phyloP scores from a whole-genome alignment of 2,329 filamentous ascomycete species.

The Penicillium sp. region DNA sequence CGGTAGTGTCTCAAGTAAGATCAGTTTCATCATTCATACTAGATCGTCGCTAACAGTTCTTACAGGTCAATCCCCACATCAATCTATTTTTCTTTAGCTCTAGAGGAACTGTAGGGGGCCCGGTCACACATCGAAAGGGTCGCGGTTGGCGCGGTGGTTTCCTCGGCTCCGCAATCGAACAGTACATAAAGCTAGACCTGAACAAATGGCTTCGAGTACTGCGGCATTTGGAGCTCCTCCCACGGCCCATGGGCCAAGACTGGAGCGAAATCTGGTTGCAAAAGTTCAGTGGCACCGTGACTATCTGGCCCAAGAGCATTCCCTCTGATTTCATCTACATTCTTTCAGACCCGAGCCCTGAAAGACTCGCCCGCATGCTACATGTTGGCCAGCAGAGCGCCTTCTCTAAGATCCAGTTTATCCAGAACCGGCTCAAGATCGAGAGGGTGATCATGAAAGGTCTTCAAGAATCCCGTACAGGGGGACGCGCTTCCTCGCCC shows the following conservation, averaged over 20 bases:
- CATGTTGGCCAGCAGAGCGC: conserved; percentile 83
- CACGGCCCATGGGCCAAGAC: conserved; percentile 85
- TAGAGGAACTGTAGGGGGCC: conserved; percentile 82
- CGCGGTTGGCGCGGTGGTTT: conserved; percentile 96
- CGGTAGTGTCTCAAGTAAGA: conserved; percentile 65
- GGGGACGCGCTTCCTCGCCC: conserved; percentile 27
- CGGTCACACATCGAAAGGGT: conserved; percentile 88
- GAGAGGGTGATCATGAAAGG: conserved; percentile 65
- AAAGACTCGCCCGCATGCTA: conserved; percentile 79
- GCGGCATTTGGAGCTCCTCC: conserved; percentile 84
- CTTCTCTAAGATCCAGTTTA: conserved; percentile 88
- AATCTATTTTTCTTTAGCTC: conserved; percentile 99
- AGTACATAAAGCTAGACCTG: conserved; percentile 92
- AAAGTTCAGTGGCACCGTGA: conserved; percentile 89
- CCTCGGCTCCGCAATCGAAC: conserved; percentile 84
- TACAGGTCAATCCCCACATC: conserved; percentile 90
- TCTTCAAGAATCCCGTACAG: conserved; percentile 36
- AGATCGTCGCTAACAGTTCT: conserved; percentile 30
- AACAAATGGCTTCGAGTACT: conserved; percentile 97
- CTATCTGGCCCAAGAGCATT: conserved; percentile 85
- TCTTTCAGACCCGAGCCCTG: conserved; percentile 72
- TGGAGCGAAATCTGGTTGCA: conserved; percentile 98
- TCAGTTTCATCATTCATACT: conserved; percentile 26
- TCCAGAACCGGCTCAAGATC: conserved; percentile 79
- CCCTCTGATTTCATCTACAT: conserved; percentile 81